Evolutionary conservation across 495 filamentous ascomycete genomes (phyloP), one percentile per base, ranked within the genome.

Genomic region (Xylaria acuta): DNA sequence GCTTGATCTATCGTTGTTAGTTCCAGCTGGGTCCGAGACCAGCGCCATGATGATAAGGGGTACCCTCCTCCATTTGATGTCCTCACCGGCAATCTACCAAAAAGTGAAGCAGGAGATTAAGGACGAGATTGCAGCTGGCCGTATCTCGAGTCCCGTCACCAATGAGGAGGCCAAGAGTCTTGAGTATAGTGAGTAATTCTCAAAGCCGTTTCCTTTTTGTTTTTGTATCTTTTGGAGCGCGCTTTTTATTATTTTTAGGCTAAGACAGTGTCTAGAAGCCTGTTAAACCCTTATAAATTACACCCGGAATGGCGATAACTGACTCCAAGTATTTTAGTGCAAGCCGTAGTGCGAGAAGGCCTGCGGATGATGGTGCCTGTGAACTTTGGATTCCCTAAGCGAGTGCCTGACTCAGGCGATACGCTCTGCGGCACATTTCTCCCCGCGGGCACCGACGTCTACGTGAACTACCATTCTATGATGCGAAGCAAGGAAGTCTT

Each of bases 11-110:
- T 43, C 66, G 18, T 38, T 76, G 3, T 63, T 82, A 20, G 76
- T 86, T 32, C 82, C 90, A 11, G 89, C 90, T 0, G 89, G 88
- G 12, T 82, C 87, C 12, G 90, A 92, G 70, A 90, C 89, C 6
- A 88, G 87, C 0, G 86, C 85, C 0, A 89, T 47, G 43, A 47
- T 47, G 43, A 47, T 47, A 47, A 20, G 18, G 43, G 43, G 43
- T 5, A 78, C 89, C 59, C 80, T 91, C 60, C 76, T 84, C 30
- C 86, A 86, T 72, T 72, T 90, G 27, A 73, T 90, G 20, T 75
- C 79, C 8, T 76, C 85, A 34, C 78, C 80, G 1, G 64, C 64
- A 0, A 79, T 84, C 6, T 89, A 89, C 71, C 79, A 81, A 25
- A 85, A 81, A 58, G 80, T 90, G 67, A 84, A 89, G 82, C 78